Base-by-base conservation (phyloP, 2,329 filamentous ascomycete species). In the Aspergillus glaucus region DNA sequence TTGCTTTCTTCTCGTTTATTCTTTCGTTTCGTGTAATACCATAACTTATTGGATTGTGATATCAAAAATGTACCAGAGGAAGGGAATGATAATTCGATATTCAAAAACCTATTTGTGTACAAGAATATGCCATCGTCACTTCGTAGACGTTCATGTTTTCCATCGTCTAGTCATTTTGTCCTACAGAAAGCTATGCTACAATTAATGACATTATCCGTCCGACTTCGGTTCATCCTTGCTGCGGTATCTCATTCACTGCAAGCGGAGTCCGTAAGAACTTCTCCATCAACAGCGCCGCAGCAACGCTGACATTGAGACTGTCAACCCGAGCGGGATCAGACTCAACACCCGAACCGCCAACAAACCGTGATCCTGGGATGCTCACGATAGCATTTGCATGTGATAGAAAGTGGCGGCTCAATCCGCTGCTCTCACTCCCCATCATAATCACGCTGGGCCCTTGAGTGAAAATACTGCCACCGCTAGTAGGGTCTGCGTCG, bases 241-340 rank as follows among this genome's bases (percentile, higher is more conserved):
- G 54, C 9, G 46, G 46, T 21, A 53, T 48, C 22, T 55, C 52
- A 15, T 58, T 55, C 28, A 66, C 45, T 26, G 56, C 55, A 26
- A 69, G 51, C n/a, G 65, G 66, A 22, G 61, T 55, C 3, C 62
- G 64, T 45, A 72, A 55, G 49, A 73, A 70, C 53, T 62, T 68
- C 47, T 72, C 62, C 55, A 70, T 70, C 45, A 97, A 71, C 44
- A 97, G 72, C 1, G 82, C 89, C 6, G 88, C 82, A 1, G 93
- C 92, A 17, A 95, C 91, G 62, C 88, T 89, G 36, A 97, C 93
- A 64, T 98, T 97, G 65, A 98, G 71, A 66, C 90, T 95, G 68
- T 97, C 92, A 2, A 98, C 82, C 1, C 78, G 64, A 56, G 82
- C 65, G 4, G 62, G 62, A 55, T 73, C 69, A 14, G 64, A 60